phyloP scores from a whole-genome alignment of 2,329 filamentous ascomycete species.

The Trichoderma sp. region DNA sequence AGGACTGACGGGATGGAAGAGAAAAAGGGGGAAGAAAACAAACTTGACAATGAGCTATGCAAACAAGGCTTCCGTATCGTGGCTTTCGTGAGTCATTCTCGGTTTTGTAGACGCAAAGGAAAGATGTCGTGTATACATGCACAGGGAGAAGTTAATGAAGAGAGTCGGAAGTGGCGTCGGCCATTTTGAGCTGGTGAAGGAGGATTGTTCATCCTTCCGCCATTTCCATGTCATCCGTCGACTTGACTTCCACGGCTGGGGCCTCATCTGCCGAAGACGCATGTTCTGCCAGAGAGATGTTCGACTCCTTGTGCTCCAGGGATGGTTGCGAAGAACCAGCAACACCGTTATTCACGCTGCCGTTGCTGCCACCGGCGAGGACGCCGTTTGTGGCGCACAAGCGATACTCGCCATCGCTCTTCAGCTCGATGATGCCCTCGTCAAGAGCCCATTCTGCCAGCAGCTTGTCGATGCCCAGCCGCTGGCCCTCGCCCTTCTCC shows the following conservation, averaged over 20 bases:
- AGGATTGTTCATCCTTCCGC: constrained; percentile 25
- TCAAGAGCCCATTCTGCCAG: constrained; percentile 64
- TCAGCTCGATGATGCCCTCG: constrained; percentile 62
- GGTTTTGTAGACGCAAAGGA: not conserved
- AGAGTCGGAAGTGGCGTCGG: not conserved
- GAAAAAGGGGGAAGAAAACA: not conserved
- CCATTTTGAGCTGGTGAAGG: not conserved
- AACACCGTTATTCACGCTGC: not conserved
- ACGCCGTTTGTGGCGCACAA: constrained; percentile 41
- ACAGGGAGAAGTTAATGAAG: not conserved
- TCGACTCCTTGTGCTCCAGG: constrained; percentile 33
- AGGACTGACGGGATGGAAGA: not conserved
- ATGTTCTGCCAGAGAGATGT: constrained; percentile 23
- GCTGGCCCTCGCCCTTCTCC: constrained; percentile 67
- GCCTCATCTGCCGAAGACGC: constrained; percentile 29
- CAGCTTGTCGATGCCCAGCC: constrained; percentile 58
- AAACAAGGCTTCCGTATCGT: not conserved
- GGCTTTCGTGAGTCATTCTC: constrained; percentile 13
- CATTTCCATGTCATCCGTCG: constrained; percentile 32
- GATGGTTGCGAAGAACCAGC: constrained; percentile 1
- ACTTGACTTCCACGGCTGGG: constrained; percentile 28
- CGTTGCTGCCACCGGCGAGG: constrained; percentile 23
- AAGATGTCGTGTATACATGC: not conserved
- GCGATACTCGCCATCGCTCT: constrained; percentile 57
- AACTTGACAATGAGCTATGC: not conserved